These are phyloP conservation scores for Limtongia smithiae DNA, from an alignment of 805 yeast species.

Conservation along the genomic window DNA sequence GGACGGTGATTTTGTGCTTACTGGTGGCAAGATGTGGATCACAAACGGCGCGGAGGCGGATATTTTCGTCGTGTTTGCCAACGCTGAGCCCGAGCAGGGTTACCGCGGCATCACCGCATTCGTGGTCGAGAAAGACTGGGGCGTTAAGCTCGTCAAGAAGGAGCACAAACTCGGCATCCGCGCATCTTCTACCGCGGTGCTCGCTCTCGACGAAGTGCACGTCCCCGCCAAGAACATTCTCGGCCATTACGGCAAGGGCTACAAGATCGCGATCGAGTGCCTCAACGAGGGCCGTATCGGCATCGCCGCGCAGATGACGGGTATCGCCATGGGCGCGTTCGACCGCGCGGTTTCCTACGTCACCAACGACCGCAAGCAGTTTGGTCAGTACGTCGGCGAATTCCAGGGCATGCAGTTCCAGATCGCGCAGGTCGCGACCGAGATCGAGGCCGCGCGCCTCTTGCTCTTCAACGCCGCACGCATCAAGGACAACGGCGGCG, in stretches of 20 bases:
- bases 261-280: conserved; percentile 45
- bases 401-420: conserved; percentile 50
- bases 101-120: conserved; percentile 47
- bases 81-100: conserved; percentile 42
- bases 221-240: conserved; percentile 43
- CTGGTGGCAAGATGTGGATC: conserved; percentile 48
- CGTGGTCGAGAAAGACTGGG: conserved; percentile 43
- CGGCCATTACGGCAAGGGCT: conserved; percentile 45
- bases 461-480: conserved; percentile 46
- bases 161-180: conserved; percentile 45
- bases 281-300: conserved; percentile 47
- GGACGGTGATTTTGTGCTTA: conserved; percentile 41
- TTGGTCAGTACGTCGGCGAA: conserved; percentile 43
- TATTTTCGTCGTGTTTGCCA: conserved; percentile 42
- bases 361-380: conserved; percentile 43
- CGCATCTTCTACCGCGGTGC: conserved; percentile 44
- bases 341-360: conserved; percentile 41
- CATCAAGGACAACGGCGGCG: conserved; percentile 43
- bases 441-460: conserved; percentile 45
- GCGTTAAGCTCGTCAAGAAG: conserved; percentile 44
- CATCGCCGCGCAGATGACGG: conserved; percentile 47
- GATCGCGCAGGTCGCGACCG: conserved; percentile 44
- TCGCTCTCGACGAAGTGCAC: conserved; percentile 42
- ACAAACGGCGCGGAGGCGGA: conserved; percentile 46
- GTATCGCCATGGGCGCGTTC: conserved; percentile 46